Conservation (phyloP, 305 asterid genomes). For the Plantago lanceolata region DNA sequence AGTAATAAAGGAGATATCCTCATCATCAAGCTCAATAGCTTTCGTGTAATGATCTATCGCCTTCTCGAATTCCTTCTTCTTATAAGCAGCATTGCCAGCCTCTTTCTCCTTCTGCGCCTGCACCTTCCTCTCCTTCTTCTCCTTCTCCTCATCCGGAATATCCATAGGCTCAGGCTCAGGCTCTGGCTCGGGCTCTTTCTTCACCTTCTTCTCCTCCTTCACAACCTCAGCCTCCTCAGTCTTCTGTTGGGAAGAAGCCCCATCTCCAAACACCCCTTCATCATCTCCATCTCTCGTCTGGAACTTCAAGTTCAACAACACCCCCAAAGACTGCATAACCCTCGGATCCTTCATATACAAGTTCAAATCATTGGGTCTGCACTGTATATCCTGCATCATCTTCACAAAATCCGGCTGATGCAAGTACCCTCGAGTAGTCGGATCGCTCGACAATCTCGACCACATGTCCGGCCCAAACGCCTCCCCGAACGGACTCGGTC, state of each 20-base stretch:
- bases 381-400: slow-evolving; percentile 81
- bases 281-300: slow-evolving; percentile 41
- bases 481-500: slow-evolving; percentile 56
- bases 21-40: slow-evolving; percentile 68
- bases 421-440: slow-evolving; percentile 50
- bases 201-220: slow-evolving; percentile 49
- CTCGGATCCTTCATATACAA: slow-evolving; percentile 67
- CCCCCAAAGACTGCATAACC: slow-evolving; percentile 79
- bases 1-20: slow-evolving; percentile 72
- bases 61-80: slow-evolving; percentile 82
- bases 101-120: slow-evolving; percentile 77
- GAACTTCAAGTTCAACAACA: slow-evolving; percentile 57
- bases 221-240: slow-evolving; percentile 33
- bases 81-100: slow-evolving; percentile 75
- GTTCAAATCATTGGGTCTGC: slow-evolving; percentile 59
- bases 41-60: slow-evolving; percentile 67
- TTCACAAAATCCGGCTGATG: slow-evolving; percentile 69
- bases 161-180: slow-evolving; percentile 47
- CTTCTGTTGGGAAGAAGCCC: slow-evolving; percentile 35
- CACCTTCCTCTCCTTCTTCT: slow-evolving; percentile 40
- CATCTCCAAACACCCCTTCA: slow-evolving; percentile 41
- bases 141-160: slow-evolving; percentile 45
- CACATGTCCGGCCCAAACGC: slow-evolving; percentile 90
- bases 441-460: slow-evolving; percentile 59
- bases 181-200: slow-evolving; percentile 36